Evolutionary conservation across 371 early-diverging fungal genomes (phyloP).

Genomic region (Apophysomyces sp.): DNA sequence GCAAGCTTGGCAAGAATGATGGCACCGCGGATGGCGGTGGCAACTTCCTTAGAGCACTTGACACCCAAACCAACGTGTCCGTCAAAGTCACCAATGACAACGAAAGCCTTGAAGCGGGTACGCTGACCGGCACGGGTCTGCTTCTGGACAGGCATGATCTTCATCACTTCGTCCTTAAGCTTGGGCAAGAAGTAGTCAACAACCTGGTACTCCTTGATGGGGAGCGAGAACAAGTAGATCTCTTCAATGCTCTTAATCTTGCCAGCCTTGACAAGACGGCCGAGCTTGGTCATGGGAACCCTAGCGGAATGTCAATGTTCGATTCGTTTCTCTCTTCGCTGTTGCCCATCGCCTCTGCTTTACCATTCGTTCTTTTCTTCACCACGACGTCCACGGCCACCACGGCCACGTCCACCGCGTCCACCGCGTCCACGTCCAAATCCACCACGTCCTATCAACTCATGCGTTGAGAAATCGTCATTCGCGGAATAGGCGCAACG

Average conservation of each 20-base stretch:
- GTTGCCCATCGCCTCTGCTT: not conserved
- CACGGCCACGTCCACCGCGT: conserved; percentile 72
- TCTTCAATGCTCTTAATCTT: conserved; percentile 94
- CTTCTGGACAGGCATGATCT: conserved; percentile 99
- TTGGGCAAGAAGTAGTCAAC: conserved; percentile 96
- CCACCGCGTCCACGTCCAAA: conserved; percentile 83
- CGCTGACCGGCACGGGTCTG: conserved; percentile 99
- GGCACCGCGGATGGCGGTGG: conserved; percentile 98
- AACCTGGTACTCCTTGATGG: conserved; percentile 99
- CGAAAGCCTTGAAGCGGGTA: conserved; percentile 99
- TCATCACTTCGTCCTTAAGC: conserved; percentile 99
- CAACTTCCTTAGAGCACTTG: conserved; percentile 99
- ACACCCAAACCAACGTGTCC: conserved; percentile 99
- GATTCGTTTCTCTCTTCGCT: not conserved
- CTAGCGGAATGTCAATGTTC: conserved; percentile 17
- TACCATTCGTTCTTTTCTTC: conserved; percentile 80
- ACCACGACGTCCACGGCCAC: conserved; percentile 68
- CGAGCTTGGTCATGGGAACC: conserved; percentile 97
- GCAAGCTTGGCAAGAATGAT: conserved; percentile 98
- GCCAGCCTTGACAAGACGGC: conserved; percentile 95
- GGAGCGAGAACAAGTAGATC: conserved; percentile 97
- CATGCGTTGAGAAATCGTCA: conserved; percentile 3
- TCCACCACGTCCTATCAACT: conserved; percentile 60
- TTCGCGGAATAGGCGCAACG: not conserved
- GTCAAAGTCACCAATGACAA: conserved; percentile 97